These are phyloP conservation scores for Schizosaccharomyces octosporus DNA, from an alignment of 805 yeast species.

Conservation along the genomic window DNA sequence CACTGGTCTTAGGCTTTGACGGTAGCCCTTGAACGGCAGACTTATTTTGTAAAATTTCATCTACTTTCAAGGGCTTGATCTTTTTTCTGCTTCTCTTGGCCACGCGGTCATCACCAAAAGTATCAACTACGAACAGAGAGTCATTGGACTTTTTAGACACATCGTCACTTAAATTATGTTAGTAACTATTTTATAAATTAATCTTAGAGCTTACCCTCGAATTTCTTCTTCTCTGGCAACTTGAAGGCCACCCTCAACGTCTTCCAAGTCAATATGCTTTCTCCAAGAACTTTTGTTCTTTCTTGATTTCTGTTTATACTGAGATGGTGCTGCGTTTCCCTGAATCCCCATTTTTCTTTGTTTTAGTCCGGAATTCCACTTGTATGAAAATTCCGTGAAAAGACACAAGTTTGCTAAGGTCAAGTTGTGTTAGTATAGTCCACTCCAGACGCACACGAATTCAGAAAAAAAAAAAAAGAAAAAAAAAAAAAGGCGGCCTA, in stretches of 20 bases:
- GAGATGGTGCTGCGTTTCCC: constrained; percentile 20
- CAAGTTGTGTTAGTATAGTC: no score
- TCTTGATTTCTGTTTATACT: constrained; percentile 49
- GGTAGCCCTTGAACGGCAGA: constrained; percentile 33
- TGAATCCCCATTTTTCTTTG: neutral
- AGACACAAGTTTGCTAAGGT: no score
- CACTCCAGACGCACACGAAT: no score
- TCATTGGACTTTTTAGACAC: neutral
- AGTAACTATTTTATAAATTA: neutral
- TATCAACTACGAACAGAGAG: constrained; percentile 41
- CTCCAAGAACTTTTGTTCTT: constrained; percentile 88
- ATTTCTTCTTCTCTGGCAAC: constrained; percentile 34
- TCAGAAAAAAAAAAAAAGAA: no score
- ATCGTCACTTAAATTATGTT: neutral
- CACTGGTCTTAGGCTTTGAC: constrained; percentile 6
- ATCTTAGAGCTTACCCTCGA: constrained; percentile 11
- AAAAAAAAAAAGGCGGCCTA: no score
- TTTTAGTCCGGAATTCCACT: no score
- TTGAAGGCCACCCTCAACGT: constrained; percentile 47
- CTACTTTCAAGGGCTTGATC: constrained; percentile 22
- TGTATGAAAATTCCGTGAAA: no score
- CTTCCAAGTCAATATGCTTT: constrained; percentile 69
- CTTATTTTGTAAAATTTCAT: constrained; percentile 47
- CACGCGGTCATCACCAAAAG: constrained; percentile 29
- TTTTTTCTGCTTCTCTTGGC: constrained; percentile 14